Conservation (phyloP, 805 yeast genomes). For the Candida verbasci region DNA sequence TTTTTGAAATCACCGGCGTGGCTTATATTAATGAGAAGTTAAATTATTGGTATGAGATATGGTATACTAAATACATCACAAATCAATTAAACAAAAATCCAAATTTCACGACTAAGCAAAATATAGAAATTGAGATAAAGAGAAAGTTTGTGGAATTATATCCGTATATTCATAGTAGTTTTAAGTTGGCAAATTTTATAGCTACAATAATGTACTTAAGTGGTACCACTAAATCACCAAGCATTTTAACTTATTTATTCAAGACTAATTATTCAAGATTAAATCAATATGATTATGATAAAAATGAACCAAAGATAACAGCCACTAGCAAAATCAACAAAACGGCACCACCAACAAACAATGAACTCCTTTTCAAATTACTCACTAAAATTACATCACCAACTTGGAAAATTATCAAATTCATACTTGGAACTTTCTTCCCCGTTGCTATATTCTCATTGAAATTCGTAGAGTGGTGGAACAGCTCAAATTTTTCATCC, state of each 20-base stretch:
- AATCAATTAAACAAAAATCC: slow-evolving; percentile 32
- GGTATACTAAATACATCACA: slow-evolving; percentile 56
- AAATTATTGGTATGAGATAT: slow-evolving; percentile 56
- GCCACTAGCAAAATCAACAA: slow-evolving; percentile 22
- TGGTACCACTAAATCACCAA: slow-evolving; percentile 60
- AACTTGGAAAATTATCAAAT: slow-evolving; percentile 26
- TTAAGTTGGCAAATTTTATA: slow-evolving; percentile 48
- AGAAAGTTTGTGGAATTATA: slow-evolving; percentile 51
- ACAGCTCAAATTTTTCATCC: slow-evolving; percentile 64
- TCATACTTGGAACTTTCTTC: slow-evolving; percentile 49
- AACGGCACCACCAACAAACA: slow-evolving; percentile 38
- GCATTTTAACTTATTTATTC: slow-evolving; percentile 56
- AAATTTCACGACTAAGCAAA: slow-evolving; percentile 18
- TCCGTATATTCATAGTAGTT: slow-evolving; percentile 51
- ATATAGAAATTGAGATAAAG: slow-evolving; percentile 23
- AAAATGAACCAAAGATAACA: too few relatives aligned
- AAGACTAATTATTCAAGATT: slow-evolving; percentile 64
- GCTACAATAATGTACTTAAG: slow-evolving; percentile 64
- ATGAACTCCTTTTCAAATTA: slow-evolving; percentile 29
- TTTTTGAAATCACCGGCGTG: slow-evolving; percentile 57
- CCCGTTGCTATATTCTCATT: slow-evolving; percentile 79
- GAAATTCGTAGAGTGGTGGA: slow-evolving; percentile 93
- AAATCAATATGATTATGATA: slow-evolving; percentile 45
- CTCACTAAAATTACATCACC: slow-evolving; percentile 21
- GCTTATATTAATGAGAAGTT: slow-evolving; percentile 71